Percentiles rank a stretch among this genome's conserved stretches.
phyloP scores from a whole-genome alignment of 495 filamentous ascomycete species.

The Astrothelium macrocarpum region DNA sequence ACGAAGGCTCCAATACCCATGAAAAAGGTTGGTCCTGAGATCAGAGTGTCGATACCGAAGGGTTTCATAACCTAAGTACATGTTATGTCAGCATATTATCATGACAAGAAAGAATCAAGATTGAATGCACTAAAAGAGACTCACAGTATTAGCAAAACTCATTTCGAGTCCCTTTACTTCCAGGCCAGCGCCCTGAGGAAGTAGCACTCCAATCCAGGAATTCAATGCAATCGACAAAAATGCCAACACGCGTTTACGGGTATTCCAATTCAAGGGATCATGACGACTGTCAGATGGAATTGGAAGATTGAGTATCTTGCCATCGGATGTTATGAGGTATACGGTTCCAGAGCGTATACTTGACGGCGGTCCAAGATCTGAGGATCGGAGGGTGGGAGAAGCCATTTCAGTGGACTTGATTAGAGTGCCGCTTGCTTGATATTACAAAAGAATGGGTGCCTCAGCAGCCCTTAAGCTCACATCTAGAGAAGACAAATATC shows the following conservation, averaged over 20 bases:
- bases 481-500: too few relatives aligned
- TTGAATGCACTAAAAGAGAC: background rate
- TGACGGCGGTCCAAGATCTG: background rate
- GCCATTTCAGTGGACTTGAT: background rate
- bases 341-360: constrained; percentile 11
- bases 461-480: too few relatives aligned
- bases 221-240: constrained; percentile 1
- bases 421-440: too few relatives aligned
- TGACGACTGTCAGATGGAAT: constrained; percentile 6
- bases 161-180: background rate
- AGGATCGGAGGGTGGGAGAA: background rate
- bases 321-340: constrained; percentile 14
- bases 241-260: constrained; percentile 9
- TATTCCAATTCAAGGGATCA: constrained; percentile 15
- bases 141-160: background rate
- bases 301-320: constrained; percentile 13
- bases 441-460: too few relatives aligned
- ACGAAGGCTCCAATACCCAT: constrained; percentile 16
- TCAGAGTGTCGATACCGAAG: constrained; percentile 8
- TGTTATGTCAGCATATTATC: background rate
- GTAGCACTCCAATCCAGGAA: background rate
- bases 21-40: constrained; percentile 11
- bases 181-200: background rate
- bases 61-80: background rate
- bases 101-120: too few relatives aligned